A percentile compares a stretch with the other conserved stretches of the same genome.
These are phyloP conservation scores for Clitoria ternatea DNA, from an alignment of 306 rosid genomes.

Conservation along the genomic window DNA sequence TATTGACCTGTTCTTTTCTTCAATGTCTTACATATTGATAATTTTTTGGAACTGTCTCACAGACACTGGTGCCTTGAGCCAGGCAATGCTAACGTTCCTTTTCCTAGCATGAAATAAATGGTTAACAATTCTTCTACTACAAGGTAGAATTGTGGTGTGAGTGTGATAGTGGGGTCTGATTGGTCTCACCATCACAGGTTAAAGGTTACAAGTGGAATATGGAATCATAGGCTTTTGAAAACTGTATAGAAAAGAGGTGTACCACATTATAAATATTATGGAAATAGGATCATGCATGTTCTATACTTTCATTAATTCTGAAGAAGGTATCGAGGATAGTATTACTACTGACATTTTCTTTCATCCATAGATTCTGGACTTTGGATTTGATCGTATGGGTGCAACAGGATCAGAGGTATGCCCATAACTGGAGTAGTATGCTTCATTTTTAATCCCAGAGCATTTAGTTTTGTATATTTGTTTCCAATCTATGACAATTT, in stretches of 20 bases:
- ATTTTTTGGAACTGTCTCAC: neutral
- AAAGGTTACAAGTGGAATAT: neutral
- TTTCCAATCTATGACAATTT: conserved; percentile 2
- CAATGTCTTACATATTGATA: neutral
- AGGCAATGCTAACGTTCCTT: conserved; percentile 6
- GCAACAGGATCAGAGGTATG: conserved; percentile 82
- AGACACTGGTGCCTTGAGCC: neutral
- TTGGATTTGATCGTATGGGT: conserved; percentile 88
- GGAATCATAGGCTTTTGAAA: conserved; percentile 3
- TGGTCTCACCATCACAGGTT: conserved; percentile 5
- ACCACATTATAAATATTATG: neutral
- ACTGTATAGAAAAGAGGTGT: neutral
- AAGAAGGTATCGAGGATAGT: conserved; percentile 20
- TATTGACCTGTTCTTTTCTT: neutral
- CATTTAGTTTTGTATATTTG: conserved; percentile 2
- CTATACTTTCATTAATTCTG: conserved; percentile 2
- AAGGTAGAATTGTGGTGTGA: neutral
- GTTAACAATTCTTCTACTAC: neutral
- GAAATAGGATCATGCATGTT: conserved; percentile 16
- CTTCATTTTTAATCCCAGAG: neutral
- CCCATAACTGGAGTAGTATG: conserved; percentile 5
- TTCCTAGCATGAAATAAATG: conserved; percentile 9
- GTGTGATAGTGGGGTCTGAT: conserved; percentile 4
- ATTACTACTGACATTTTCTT: conserved; percentile 33
- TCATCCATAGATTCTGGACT: conserved; percentile 77